Evolutionary conservation across 2,329 filamentous ascomycete species (phyloP), one percentile per base, ranked within the genome.

Genomic region (Aspergillus calidoustus): DNA sequence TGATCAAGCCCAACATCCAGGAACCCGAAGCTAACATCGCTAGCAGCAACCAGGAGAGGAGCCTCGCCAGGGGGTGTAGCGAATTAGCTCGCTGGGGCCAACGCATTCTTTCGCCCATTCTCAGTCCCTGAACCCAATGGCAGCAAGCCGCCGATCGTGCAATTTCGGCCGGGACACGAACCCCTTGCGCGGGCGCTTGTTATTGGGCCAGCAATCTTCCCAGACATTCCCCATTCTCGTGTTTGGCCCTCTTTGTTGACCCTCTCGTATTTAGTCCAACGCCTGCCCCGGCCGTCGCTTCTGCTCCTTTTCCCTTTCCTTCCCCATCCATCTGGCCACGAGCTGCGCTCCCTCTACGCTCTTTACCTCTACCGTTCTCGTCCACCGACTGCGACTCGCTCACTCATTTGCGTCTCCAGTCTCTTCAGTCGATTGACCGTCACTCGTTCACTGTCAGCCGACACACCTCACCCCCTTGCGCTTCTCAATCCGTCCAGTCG

Each of bases 281-380:
- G 31, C 28, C 38, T 47, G 50, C 54, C 57, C 54, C 43, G 57
- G 54, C 61, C 43, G 30, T 41, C 56, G 60, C 34, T 52, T 57
- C 41, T 34, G 48, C 43, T 46, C 57, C 47, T 63, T 61, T 61
- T 59, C 59, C 53, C 59, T 64, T 58, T 63, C 60, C 63, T 64
- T 51, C 67, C 61, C 57, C 64, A 58, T 54, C 61, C 38, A 38
- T 61, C 64, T 63, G 54, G 47, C 48, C 58, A 54, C 62, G 68
- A 73, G 71, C 71, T 68, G 68, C 47, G 69, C 72, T 72, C 71
- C 64, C 54, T 31, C 62, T 65, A 73, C 70, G 61, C 63, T 74
- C 69, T 60, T 69, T 73, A 69, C 62, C 28, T 44, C 41, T 53
- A 30, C 56, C 50, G 43, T 46, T 52, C 54, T 52, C 48, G 25